phyloP scores from a whole-genome alignment of 2,329 filamentous ascomycete genomes.

The Pseudofabraea citricarpa region DNA sequence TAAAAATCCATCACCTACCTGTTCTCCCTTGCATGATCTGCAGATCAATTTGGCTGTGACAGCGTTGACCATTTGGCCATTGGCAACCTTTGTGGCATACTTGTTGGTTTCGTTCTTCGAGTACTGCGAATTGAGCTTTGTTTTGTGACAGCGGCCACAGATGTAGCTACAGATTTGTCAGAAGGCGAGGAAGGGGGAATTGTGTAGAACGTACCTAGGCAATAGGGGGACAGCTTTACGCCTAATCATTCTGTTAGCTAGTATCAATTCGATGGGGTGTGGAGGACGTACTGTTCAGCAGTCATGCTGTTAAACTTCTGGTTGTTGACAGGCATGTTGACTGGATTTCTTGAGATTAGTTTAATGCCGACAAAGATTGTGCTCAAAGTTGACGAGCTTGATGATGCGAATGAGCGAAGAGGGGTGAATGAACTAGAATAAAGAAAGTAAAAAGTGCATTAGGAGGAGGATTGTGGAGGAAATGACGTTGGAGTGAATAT shows the following conservation, averaged over 20 bases:
- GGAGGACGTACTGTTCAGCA: not conserved
- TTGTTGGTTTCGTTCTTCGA: constrained; percentile 40
- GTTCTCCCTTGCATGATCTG: constrained; percentile 7
- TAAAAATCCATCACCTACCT: not conserved
- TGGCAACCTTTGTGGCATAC: constrained; percentile 15
- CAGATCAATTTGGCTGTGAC: constrained; percentile 3
- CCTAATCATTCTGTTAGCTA: not conserved
- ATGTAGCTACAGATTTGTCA: constrained; percentile 36
- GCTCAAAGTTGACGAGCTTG: not conserved
- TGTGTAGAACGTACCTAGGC: too few species aligned
- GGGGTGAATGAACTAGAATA: too few species aligned
- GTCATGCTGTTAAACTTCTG: not conserved
- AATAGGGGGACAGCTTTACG: constrained; percentile 7
- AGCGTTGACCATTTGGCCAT: constrained; percentile 10
- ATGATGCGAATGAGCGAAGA: not conserved
- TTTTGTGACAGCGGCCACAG: constrained; percentile 39
- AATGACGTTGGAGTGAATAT: too few species aligned
- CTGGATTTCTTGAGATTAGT: not conserved
- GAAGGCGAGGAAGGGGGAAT: too few species aligned
- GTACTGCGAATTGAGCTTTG: constrained; percentile 30
- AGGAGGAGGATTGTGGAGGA: too few species aligned
- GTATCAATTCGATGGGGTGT: not conserved
- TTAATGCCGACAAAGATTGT: not conserved
- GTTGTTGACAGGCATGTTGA: constrained; percentile 2
- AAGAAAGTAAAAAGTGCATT: too few species aligned